Percentiles rank a stretch among this genome's conserved stretches.
Evolutionary conservation across 257 asterid species (phyloP).

Genomic region (Lavandula angustifolia): DNA sequence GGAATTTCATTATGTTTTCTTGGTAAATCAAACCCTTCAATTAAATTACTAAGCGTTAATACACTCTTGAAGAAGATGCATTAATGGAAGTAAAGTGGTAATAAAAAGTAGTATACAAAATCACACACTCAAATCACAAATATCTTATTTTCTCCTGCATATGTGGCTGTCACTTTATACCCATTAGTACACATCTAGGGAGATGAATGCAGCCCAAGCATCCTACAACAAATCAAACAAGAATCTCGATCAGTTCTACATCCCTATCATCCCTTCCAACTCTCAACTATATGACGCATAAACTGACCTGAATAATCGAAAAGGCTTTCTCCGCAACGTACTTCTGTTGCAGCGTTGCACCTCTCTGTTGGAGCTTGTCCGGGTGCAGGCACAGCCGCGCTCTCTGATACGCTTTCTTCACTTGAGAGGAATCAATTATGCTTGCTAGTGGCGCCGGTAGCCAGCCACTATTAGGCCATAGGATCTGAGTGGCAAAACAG

Average conservation of each 20-base stretch:
- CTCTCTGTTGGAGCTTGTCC: constrained; percentile 82
- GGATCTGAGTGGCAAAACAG: constrained; percentile 45
- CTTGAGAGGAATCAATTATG: constrained; percentile 51
- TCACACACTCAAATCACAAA: too few relatives aligned
- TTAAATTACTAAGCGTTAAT: too few relatives aligned
- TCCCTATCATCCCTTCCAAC: neutral
- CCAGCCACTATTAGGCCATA: constrained; percentile 77
- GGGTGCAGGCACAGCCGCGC: constrained; percentile 79
- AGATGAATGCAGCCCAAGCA: constrained; percentile 66
- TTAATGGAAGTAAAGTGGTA: too few relatives aligned
- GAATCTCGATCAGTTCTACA: neutral
- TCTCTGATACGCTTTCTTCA: constrained; percentile 78
- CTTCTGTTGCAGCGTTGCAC: constrained; percentile 64
- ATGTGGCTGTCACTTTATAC: neutral
- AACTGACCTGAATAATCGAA: constrained; percentile 61
- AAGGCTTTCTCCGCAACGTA: constrained; percentile 66
- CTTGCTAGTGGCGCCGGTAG: constrained; percentile 40
- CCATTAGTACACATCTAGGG: constrained; percentile 38
- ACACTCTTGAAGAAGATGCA: too few relatives aligned
- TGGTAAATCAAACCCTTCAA: too few relatives aligned
- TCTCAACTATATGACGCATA: neutral
- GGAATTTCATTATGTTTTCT: too few relatives aligned
- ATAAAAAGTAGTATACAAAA: too few relatives aligned
- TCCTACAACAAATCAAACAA: constrained; percentile 43
- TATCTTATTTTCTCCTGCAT: neutral